Evolutionary conservation across 83 land plant genomes (phyloP).

Genomic region (Picea abies): DNA sequence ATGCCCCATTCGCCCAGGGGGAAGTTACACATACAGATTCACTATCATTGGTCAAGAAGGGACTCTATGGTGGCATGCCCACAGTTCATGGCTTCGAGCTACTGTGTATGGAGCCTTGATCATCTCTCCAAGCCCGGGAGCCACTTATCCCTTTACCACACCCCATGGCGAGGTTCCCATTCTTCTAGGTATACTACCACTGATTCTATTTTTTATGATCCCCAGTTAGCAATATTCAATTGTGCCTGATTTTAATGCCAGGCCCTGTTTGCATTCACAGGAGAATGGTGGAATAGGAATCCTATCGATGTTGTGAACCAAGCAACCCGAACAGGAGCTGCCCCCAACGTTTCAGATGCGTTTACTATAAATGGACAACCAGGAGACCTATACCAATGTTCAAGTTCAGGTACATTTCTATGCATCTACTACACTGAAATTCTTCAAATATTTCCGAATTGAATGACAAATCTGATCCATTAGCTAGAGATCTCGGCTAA

Average conservation of each 20-base stretch:
- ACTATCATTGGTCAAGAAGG: slow-evolving; percentile 59
- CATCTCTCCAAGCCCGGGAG: not conserved
- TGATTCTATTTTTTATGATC: no score
- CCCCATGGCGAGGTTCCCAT: not conserved
- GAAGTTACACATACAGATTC: slow-evolving; percentile 61
- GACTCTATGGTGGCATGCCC: slow-evolving; percentile 86
- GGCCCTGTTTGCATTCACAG: not conserved
- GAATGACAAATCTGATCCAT: no score
- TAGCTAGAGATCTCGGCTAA: no score
- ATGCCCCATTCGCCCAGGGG: slow-evolving; percentile 64
- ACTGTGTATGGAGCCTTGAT: slow-evolving; percentile 5
- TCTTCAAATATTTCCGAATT: no score
- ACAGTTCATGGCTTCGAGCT: slow-evolving; percentile 15
- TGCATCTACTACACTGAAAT: no score
- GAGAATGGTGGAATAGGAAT: slow-evolving; percentile 19
- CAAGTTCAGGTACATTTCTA: not conserved
- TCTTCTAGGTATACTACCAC: not conserved
- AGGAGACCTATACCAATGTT: not conserved
- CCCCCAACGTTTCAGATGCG: slow-evolving; percentile 6
- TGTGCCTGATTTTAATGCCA: no score
- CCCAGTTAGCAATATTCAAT: no score
- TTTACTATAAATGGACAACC: slow-evolving; percentile 14
- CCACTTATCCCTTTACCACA: not conserved
- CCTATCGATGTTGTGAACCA: slow-evolving; percentile 9
- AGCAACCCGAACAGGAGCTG: slow-evolving; percentile 11